Evolutionary conservation across 768 basidiomycete species (phyloP).

Genomic region (Strobilomyces confusus): DNA sequence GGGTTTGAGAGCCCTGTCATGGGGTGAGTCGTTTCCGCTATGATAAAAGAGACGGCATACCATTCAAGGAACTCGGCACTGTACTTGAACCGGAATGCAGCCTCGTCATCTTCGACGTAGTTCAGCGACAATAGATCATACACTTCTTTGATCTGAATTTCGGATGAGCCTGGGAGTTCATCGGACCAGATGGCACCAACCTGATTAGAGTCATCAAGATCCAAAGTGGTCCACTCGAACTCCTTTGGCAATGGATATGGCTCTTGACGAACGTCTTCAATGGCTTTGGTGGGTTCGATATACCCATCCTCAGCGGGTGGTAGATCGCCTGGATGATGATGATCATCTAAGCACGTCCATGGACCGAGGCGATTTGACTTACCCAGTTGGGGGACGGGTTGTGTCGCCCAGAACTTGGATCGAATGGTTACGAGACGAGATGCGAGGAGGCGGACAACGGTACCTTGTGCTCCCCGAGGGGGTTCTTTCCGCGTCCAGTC

Average conservation of each 20-base stretch:
- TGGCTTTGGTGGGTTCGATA: constrained; percentile 78
- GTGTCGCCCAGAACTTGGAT: constrained; percentile 90
- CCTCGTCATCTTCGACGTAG: constrained; percentile 96
- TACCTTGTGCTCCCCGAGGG: constrained; percentile 88
- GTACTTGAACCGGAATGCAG: constrained; percentile 96
- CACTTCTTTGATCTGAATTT: constrained; percentile 75
- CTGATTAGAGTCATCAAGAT: constrained; percentile 73
- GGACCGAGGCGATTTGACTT: constrained; percentile 8
- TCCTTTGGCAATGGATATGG: constrained; percentile 87
- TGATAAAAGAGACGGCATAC: constrained; percentile 37
- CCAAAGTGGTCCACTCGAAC: constrained; percentile 85
- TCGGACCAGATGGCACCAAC: constrained; percentile 33
- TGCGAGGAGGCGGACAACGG: constrained; percentile 15
- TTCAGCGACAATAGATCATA: constrained; percentile 88
- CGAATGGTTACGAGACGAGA: constrained; percentile 3
- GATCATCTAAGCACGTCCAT: not conserved
- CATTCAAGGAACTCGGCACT: constrained; percentile 91
- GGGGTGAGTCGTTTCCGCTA: not conserved
- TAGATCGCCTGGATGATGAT: constrained; percentile 49
- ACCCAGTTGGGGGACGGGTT: constrained; percentile 93
- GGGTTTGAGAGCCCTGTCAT: constrained; percentile 82
- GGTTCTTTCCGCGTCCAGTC: constrained; percentile 73
- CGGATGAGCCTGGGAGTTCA: not conserved
- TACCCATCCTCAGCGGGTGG: constrained; percentile 73
- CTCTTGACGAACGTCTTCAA: constrained; percentile 80